Evolutionary conservation across 352 stramenopile genomes (phyloP).

Genomic region (Phytophthora syringae): DNA sequence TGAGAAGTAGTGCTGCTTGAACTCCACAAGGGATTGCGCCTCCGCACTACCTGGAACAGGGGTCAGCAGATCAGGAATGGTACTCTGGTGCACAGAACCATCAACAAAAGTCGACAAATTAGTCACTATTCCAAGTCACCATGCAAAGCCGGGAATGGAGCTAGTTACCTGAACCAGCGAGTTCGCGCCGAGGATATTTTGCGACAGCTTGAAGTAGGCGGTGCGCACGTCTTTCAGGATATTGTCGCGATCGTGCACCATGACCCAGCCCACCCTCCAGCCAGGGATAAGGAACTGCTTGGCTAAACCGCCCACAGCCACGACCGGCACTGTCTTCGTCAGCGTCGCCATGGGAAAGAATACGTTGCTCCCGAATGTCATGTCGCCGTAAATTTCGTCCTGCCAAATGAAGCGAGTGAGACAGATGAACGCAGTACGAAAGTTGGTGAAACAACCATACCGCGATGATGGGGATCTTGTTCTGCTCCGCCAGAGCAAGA

Average conservation of each 20-base stretch:
- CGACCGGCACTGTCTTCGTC: slow-evolving; percentile 81
- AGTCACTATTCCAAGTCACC: not conserved
- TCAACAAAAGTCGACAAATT: slow-evolving; percentile 8
- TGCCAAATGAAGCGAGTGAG: slow-evolving; percentile 10
- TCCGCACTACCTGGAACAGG: slow-evolving; percentile 67
- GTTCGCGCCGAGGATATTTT: slow-evolving; percentile 93
- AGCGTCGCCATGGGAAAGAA: slow-evolving; percentile 88
- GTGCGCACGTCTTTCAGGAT: slow-evolving; percentile 83
- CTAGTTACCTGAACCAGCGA: slow-evolving; percentile 82
- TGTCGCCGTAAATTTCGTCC: slow-evolving; percentile 89
- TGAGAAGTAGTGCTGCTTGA: slow-evolving; percentile 87
- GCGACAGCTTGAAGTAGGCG: slow-evolving; percentile 92
- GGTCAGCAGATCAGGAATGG: slow-evolving; percentile 85
- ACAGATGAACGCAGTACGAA: slow-evolving; percentile 26
- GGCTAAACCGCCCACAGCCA: slow-evolving; percentile 87
- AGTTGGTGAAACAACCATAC: slow-evolving; percentile 54
- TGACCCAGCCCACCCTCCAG: slow-evolving; percentile 96
- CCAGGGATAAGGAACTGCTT: slow-evolving; percentile 97
- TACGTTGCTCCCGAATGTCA: slow-evolving; percentile 74
- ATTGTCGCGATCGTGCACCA: slow-evolving; percentile 92
- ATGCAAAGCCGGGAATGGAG: not conserved
- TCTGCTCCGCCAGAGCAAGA: slow-evolving; percentile 72
- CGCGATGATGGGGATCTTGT: slow-evolving; percentile 94
- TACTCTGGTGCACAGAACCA: slow-evolving; percentile 46
- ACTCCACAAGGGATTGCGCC: slow-evolving; percentile 62